Base-by-base conservation (phyloP, 2,329 filamentous ascomycete species). In the Colletotrichum truncatum region DNA sequence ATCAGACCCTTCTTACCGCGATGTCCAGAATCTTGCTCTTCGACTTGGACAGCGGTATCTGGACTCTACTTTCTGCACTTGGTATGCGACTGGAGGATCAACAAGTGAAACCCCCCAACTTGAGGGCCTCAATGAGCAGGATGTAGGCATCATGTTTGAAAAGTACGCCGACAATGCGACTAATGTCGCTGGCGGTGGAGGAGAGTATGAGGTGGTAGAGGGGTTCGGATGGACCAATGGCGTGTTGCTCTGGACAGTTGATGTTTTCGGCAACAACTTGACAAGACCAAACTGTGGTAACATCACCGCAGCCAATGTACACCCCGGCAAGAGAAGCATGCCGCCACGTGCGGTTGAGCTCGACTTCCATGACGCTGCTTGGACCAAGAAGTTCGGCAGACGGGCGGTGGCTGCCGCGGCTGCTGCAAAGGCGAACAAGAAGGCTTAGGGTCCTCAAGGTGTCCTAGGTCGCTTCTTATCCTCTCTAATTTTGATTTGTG, bases 171-270 rank as follows among this genome's bases (percentile, higher is more conserved):
- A 90, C 69, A 85, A 85, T 61, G 77, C 84, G 7, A 87, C 83
- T 46, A 89, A 90, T 67, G 84, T 83, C 1, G 87, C 86, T 2
- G 89, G 89, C 26, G 79, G 87, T 6, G 89, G 89, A 6, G 89
- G 89, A 68, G 89, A 91, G 79, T 91, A 91, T 73, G 83, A 86
- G 57, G 89, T 91, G 6, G 89, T 91, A 3, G 87, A 91, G 76
- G 89, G 89, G 1, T 92, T 92, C 69, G 89, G 89, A 6, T 92
- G 89, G 89, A 87, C 86, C 1, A 91, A 91, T 69, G 89, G 89
- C 28, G 88, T 91, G 55, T 74, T 91, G 28, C 86, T 92, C 55
- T 91, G 89, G 88, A 81, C 84, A 1, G 88, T 84, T 8, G 89
- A 91, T 70, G 82, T 81, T 7, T 92, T 91, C 76, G 85, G 81